These are phyloP conservation scores for Leccinum fallax DNA, from an alignment of 1,284 basidiomycete genomes.

Conservation along the genomic window DNA sequence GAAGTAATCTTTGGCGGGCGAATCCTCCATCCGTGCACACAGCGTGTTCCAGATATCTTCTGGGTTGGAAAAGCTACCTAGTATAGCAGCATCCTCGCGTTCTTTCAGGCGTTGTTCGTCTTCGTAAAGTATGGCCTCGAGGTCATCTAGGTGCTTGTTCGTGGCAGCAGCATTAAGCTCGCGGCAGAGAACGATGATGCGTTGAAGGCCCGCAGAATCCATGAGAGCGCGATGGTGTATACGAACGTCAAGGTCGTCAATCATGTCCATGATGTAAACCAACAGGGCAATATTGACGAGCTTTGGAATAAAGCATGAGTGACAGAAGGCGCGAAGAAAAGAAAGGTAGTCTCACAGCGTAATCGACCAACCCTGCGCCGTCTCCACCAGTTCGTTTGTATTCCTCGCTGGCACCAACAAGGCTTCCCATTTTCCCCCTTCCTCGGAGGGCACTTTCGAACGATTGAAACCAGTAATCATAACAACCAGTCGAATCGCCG, in stretches of 20 bases:
- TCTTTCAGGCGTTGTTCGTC: constrained; percentile 83
- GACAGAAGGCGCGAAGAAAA: constrained; percentile 6
- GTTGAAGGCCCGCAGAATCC: constrained; percentile 82
- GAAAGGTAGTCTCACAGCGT: constrained; percentile 63
- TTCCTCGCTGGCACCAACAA: constrained; percentile 93
- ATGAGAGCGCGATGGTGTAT: constrained; percentile 87
- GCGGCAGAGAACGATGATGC: constrained; percentile 74
- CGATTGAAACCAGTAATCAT: constrained; percentile 90
- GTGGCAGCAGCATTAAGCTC: constrained; percentile 68
- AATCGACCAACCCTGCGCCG: constrained; percentile 77
- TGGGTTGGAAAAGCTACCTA: constrained; percentile 80
- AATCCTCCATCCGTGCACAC: constrained; percentile 70
- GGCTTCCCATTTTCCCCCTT: constrained; percentile 92
- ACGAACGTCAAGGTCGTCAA: constrained; percentile 81
- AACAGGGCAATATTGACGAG: constrained; percentile 74
- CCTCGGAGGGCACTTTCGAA: constrained; percentile 81
- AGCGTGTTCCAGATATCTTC: constrained; percentile 89
- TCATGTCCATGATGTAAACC: constrained; percentile 60
- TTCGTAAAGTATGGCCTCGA: constrained; percentile 71
- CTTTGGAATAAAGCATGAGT: constrained; percentile 41
- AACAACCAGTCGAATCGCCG: constrained; percentile 61
- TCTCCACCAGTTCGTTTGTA: constrained; percentile 68
- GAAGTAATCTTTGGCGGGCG: constrained; percentile 85
- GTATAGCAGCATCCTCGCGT: constrained; percentile 74
- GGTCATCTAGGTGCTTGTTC: constrained; percentile 68